Percentiles rank a stretch among this genome's conserved stretches.
Evolutionary conservation across 2,329 filamentous ascomycete genomes (phyloP).

Genomic region (Clathrospora elynae): DNA sequence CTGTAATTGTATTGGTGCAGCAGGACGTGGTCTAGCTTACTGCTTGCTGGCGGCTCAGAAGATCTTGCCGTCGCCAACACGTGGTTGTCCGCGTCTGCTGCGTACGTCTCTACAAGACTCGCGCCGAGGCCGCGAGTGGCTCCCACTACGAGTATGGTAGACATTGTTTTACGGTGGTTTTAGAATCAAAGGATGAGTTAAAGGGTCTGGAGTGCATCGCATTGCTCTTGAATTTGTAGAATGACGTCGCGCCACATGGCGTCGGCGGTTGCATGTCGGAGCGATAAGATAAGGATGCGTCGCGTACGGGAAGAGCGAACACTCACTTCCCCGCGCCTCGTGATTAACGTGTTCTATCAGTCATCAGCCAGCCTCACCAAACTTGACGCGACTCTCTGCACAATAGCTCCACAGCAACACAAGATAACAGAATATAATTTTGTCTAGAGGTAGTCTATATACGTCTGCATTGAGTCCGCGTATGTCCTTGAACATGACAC

Average conservation of each 20-base stretch:
- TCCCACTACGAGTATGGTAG: constrained; percentile 66
- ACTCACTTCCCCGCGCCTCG: not conserved
- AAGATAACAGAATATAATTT: not conserved
- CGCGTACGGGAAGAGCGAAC: not conserved
- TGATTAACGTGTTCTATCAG: not conserved
- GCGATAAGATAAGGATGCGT: constrained; percentile 4
- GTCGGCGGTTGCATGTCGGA: not conserved
- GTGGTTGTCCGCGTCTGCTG: constrained; percentile 48
- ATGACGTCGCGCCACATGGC: not conserved
- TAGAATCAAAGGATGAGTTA: not conserved
- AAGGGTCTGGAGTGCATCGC: not conserved
- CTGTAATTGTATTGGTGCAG: rapidly evolving
- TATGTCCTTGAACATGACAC: constrained; percentile 10
- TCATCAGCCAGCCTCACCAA: not conserved
- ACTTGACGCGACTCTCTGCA: constrained; percentile 2
- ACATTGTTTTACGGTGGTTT: constrained; percentile 19
- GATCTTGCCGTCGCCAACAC: constrained; percentile 67
- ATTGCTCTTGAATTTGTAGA: too few relatives aligned
- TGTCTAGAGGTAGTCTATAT: constrained; percentile 6
- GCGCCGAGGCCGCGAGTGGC: constrained; percentile 71
- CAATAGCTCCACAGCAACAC: constrained; percentile 5
- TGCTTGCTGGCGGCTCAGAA: constrained; percentile 48
- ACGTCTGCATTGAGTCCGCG: constrained; percentile 6
- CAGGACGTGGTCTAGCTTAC: constrained; percentile 11
- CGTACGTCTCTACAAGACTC: constrained; percentile 64